These are phyloP conservation scores for Debaryomyces udenii DNA, from an alignment of 1,139 yeast species.

Conservation along the genomic window DNA sequence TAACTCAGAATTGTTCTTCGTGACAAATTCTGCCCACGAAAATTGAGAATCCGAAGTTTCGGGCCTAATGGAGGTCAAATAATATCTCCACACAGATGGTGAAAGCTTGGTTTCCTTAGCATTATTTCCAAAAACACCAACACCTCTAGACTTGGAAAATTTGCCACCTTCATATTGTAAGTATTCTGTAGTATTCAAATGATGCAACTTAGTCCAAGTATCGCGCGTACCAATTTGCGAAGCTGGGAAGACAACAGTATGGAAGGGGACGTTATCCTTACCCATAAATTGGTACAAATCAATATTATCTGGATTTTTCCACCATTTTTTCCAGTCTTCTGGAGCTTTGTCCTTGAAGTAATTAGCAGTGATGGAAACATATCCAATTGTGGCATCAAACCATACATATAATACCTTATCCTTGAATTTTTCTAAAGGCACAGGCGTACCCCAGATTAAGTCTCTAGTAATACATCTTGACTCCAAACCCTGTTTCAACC, in stretches of 20 bases:
- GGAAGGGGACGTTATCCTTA: conserved; percentile 98
- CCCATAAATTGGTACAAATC: conserved; percentile 97
- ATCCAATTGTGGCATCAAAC: conserved; percentile 98
- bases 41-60: conserved; percentile 95
- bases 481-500: conserved; percentile 91
- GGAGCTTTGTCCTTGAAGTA: conserved; percentile 58
- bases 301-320: conserved; percentile 88
- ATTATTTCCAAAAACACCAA: conserved; percentile 97
- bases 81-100: conserved; percentile 97
- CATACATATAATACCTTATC: conserved; percentile 95
- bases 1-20: conserved; percentile 89
- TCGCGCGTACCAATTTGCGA: conserved; percentile 87
- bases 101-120: conserved; percentile 92
- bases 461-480: conserved; percentile 98
- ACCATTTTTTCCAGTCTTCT: conserved; percentile 78
- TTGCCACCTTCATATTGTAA: conserved; percentile 97
- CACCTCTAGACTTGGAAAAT: conserved; percentile 93
- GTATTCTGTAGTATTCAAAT: conserved; percentile 92
- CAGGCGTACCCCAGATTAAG: conserved; percentile 98
- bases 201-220: conserved; percentile 88
- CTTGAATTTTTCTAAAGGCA: conserved; percentile 79
- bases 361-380: conserved; percentile 92
- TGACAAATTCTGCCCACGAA: conserved; percentile 95
- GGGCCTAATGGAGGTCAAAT: conserved; percentile 89
- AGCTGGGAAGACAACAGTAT: conserved; percentile 96